Conservation (phyloP, 2,329 filamentous ascomycete species). For the Ceratocystis colombiana region DNA sequence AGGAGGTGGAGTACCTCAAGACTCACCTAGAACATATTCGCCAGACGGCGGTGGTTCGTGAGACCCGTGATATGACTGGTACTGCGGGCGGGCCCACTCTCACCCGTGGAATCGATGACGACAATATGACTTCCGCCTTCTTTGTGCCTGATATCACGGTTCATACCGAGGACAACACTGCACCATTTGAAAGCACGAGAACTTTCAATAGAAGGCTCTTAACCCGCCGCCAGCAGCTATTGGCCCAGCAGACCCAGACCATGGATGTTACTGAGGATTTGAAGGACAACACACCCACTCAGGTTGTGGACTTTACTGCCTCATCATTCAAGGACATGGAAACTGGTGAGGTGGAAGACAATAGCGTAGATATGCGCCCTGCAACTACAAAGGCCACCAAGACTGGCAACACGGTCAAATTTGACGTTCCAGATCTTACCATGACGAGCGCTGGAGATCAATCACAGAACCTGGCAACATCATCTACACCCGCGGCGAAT, state of each 20-base stretch:
- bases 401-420: conserved; percentile 27
- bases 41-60: conserved; percentile 34
- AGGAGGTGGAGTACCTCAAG: conserved; percentile 40
- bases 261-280: conserved; percentile 75
- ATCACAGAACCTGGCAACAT: conserved; percentile 15
- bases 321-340: conserved; percentile 28
- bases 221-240: conserved; percentile 42
- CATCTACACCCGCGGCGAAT: conserved; percentile 31
- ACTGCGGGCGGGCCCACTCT: conserved; percentile 12
- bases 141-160: conserved; percentile 51
- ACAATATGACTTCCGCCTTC: conserved; percentile 50
- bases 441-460: conserved; percentile 29
- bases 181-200: conserved; percentile 34
- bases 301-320: conserved; percentile 30
- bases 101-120: conserved; percentile 32
- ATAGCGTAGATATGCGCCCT: conserved; percentile 18
- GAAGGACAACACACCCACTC: conserved; percentile 31
- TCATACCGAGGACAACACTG: conserved; percentile 36
- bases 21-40: conserved; percentile 38
- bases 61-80: conserved; percentile 31
- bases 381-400: conserved; percentile 18
- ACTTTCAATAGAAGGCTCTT: conserved; percentile 32
- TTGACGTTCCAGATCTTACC: conserved; percentile 35
- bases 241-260: conserved; percentile 80
- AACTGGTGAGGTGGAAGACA: conserved; percentile 25